Evolutionary conservation across 495 filamentous ascomycete genomes (phyloP).

Genomic region (Cercophora newfieldiana): DNA sequence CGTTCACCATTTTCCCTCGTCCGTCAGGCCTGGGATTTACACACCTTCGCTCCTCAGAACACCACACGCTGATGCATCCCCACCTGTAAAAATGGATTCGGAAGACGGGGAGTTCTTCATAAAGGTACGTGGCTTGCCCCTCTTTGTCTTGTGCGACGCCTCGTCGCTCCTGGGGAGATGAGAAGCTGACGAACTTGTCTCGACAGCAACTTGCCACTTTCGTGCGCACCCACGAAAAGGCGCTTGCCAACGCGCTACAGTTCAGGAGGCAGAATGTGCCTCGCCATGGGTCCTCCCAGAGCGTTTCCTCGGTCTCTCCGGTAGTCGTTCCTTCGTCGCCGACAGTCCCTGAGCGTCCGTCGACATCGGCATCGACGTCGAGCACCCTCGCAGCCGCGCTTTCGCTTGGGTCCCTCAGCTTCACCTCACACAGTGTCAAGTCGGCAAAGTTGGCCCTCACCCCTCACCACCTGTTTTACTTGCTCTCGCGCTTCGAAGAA

Average conservation of each 20-base stretch:
- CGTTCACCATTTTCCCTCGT: slow-evolving; percentile 11
- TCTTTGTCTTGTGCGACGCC: not conserved
- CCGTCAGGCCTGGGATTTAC: slow-evolving; percentile 8
- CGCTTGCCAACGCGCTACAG: slow-evolving; percentile 92
- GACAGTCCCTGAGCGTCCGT: slow-evolving; percentile 51
- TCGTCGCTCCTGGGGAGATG: not conserved
- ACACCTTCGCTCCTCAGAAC: slow-evolving; percentile 26
- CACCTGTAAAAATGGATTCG: slow-evolving; percentile 63
- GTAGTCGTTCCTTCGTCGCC: slow-evolving; percentile 50
- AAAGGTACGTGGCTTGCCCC: slow-evolving; percentile 57
- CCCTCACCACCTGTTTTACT: slow-evolving; percentile 96
- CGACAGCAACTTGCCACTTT: slow-evolving; percentile 86
- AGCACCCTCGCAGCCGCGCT: slow-evolving; percentile 79
- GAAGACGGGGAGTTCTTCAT: slow-evolving; percentile 90
- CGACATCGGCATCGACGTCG: slow-evolving; percentile 64
- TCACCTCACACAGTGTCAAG: slow-evolving; percentile 80
- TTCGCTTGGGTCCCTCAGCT: slow-evolving; percentile 79
- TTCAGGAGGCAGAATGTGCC: slow-evolving; percentile 64
- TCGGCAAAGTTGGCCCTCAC: slow-evolving; percentile 90
- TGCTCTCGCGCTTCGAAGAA: slow-evolving; percentile 92
- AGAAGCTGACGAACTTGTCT: slow-evolving; percentile 21
- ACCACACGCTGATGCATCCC: slow-evolving; percentile 42
- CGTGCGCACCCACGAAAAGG: slow-evolving; percentile 96
- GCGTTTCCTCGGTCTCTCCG: slow-evolving; percentile 50
- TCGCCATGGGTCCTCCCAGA: slow-evolving; percentile 64